Base-by-base conservation (phyloP, 768 basidiomycete genomes). In the Daedaleopsis nitida region DNA sequence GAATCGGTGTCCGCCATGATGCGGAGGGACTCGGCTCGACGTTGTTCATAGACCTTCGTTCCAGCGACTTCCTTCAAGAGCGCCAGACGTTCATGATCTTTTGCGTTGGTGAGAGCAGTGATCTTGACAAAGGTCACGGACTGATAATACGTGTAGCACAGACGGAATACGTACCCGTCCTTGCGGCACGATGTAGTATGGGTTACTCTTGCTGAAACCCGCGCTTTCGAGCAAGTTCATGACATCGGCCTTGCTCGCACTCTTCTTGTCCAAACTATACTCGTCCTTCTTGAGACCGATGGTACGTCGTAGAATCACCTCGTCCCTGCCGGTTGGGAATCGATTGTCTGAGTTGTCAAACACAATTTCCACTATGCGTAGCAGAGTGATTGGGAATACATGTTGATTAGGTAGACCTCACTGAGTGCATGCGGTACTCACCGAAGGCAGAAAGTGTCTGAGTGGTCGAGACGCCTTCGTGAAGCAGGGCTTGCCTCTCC, bases 221-320 rank as follows among this genome's bases (percentile, higher is more conserved):
- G 97, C 97, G 70, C 89, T 92, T 73, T 98, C 97, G 49, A 99
- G 83, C 24, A 98, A 80, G 69, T 94, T 96, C 93, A 97, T 96
- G 19, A 99, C 93, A 69, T 99, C 97, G 3, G 95, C 96, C 74
- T 97, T 97, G 74, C 87, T 91, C 0, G 91, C 90, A 63, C 90
- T 94, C 79, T 98, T 98, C 79, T 91, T 90, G 76, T 99, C 96
- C 32, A 98, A 80, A 65, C 91, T 92, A 77, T 98, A 99, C 77
- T 98, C 97, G 70, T 98, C 97, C 77, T 98, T 99, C 82, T 99
- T 98, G 45, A 95, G 73, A 52, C 97, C 97, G 58, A 99, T 98
- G 2, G 97, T 98, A 34, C 97, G 85, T 13, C 97, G 85, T 5
- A 99, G 81, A 34, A 92, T 85, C 47, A 97, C 85, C 63, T 95